Evolutionary conservation across 2,329 filamentous ascomycete species (phyloP).

Genomic region (Epichloe sylvatica): DNA sequence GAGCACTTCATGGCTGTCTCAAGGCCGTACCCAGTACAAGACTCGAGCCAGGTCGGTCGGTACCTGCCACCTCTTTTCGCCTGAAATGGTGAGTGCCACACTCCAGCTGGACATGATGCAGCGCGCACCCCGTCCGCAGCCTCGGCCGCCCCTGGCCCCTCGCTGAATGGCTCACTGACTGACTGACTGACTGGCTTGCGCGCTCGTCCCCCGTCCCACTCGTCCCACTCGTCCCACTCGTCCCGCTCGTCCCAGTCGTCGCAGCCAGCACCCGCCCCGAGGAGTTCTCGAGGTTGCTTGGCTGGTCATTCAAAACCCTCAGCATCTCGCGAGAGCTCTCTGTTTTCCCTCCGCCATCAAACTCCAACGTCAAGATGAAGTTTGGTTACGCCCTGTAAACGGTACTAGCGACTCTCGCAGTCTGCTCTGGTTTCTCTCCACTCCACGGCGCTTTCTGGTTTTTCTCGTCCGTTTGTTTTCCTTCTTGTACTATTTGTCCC

Average conservation of each 20-base stretch:
- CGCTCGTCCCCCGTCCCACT: no score
- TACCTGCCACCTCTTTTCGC: not conserved
- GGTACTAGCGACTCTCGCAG: slow-evolving; percentile 39
- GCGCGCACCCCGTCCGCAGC: no score
- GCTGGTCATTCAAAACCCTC: slow-evolving; percentile 19
- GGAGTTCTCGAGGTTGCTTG: not conserved
- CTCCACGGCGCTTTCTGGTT: slow-evolving; percentile 22
- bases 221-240: not conserved
- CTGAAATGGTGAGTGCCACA: not conserved
- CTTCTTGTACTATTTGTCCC: slow-evolving; percentile 4
- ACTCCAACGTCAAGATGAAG: slow-evolving; percentile 37
- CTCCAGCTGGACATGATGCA: not conserved
- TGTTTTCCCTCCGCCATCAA: slow-evolving; percentile 30
- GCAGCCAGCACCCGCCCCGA: not conserved
- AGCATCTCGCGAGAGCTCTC: slow-evolving; percentile 4
- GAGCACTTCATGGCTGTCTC: no score
- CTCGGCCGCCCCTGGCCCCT: not conserved
- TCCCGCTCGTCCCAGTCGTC: not conserved
- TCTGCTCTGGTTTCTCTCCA: slow-evolving; percentile 34
- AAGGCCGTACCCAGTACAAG: no score
- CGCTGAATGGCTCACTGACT: not conserved
- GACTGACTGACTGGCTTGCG: not conserved
- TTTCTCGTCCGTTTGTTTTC: slow-evolving; percentile 5
- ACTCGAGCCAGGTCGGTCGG: not conserved
- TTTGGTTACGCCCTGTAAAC: slow-evolving; percentile 38